phyloP scores from a whole-genome alignment of 148 eudicot genomes.

The Fagopyrum homotropicum region DNA sequence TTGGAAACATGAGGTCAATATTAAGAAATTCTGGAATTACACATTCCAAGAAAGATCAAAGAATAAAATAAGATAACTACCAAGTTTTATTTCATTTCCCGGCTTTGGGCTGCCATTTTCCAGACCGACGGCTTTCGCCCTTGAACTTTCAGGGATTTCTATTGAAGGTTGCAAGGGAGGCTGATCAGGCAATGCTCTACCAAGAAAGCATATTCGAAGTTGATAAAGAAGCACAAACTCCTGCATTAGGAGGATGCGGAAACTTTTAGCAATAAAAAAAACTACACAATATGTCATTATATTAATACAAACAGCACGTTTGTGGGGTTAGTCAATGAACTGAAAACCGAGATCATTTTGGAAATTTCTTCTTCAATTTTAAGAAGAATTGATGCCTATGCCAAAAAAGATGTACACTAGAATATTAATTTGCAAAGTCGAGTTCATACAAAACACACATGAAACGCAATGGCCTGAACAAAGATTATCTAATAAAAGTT shows the following conservation, averaged over 20 bases:
- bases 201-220: constrained; percentile 64
- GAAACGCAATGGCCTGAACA: constrained; percentile 1
- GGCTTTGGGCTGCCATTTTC: constrained; percentile 49
- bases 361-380: neutral
- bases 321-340: neutral
- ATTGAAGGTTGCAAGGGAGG: constrained; percentile 44
- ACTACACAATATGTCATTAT: neutral
- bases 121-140: constrained; percentile 53
- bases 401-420: neutral
- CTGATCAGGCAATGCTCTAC: constrained; percentile 69
- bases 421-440: neutral
- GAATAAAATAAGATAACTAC: constrained; percentile 34
- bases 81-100: constrained; percentile 67
- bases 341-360: neutral
- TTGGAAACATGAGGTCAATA: neutral
- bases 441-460: neutral
- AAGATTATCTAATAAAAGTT: neutral
- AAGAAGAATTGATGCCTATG: neutral
- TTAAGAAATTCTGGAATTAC: neutral
- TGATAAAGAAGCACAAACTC: constrained; percentile 85
- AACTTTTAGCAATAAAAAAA: neutral
- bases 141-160: constrained; percentile 45
- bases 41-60: neutral
- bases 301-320: neutral
- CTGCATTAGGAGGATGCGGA: constrained; percentile 23